phyloP scores from a whole-genome alignment of 352 stramenopile species.

The Globisporangium cylindrosporum region DNA sequence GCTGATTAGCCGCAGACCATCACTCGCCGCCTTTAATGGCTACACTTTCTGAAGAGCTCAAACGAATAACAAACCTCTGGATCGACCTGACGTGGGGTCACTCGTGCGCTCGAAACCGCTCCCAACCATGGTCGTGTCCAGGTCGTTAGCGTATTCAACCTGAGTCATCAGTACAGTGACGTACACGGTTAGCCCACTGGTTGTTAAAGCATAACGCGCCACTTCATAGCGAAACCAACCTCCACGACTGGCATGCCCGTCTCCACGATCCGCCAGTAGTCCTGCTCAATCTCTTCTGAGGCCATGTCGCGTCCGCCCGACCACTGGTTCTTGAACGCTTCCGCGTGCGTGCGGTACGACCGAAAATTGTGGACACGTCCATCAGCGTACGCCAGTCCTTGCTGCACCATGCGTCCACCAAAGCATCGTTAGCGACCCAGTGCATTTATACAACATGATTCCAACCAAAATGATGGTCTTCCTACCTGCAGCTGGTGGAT shows the following conservation, averaged over 20 bases:
- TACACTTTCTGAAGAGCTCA: background rate
- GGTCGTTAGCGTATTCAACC: slow-evolving; percentile 90
- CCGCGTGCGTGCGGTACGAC: slow-evolving; percentile 58
- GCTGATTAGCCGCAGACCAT: background rate
- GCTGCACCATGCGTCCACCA: slow-evolving; percentile 24
- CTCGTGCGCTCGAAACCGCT: slow-evolving; percentile 68
- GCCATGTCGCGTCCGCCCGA: slow-evolving; percentile 36
- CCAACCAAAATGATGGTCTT: no score
- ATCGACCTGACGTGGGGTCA: slow-evolving; percentile 14
- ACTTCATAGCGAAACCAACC: slow-evolving; percentile 3
- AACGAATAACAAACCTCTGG: background rate
- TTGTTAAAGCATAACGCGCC: background rate
- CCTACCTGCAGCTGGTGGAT: slow-evolving; percentile 80
- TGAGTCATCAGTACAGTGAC: slow-evolving; percentile 17
- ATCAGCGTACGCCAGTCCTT: slow-evolving; percentile 66
- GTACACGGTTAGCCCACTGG: background rate
- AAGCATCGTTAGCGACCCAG: background rate
- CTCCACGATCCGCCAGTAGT: slow-evolving; percentile 90
- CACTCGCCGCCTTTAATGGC: background rate
- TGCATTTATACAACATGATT: no score
- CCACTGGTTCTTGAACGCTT: slow-evolving; percentile 59
- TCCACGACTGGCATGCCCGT: slow-evolving; percentile 35
- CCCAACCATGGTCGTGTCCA: slow-evolving; percentile 77
- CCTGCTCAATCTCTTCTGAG: slow-evolving; percentile 74
- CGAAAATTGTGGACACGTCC: slow-evolving; percentile 38